A percentile compares a stretch with the other conserved stretches of the same genome.
These are phyloP conservation scores for Perkinsus olseni DNA, from an alignment of 169 alveolate species.

Conservation along the genomic window DNA sequence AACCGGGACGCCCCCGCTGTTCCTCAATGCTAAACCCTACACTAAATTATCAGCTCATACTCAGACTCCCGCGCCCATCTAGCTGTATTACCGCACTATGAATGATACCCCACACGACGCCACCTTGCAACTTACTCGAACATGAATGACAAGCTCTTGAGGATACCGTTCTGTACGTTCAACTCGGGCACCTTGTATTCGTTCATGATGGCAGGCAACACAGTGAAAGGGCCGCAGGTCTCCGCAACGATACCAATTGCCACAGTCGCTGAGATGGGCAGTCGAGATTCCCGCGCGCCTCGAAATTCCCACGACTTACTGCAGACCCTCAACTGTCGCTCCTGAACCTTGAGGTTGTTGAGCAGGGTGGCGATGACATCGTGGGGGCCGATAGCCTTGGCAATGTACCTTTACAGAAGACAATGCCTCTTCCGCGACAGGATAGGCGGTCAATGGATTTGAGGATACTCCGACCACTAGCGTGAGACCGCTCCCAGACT, in stretches of 20 bases:
- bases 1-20: too few species aligned
- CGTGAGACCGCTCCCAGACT: background rate
- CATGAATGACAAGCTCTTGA: conserved; percentile 97
- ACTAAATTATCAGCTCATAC: too few species aligned
- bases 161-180: conserved; percentile 97
- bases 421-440: too few species aligned
- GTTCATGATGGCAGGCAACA: conserved; percentile 97
- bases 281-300: background rate
- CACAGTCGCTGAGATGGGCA: conserved; percentile 51
- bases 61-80: too few species aligned
- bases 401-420: conserved; percentile 68
- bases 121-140: conserved; percentile 76
- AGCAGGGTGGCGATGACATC: conserved; percentile 90
- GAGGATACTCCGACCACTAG: background rate
- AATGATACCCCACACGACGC: too few species aligned
- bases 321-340: conserved; percentile 91
- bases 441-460: too few species aligned
- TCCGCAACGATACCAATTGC: conserved; percentile 99
- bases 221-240: conserved; percentile 99
- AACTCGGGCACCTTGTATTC: conserved; percentile 98
- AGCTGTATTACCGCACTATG: too few species aligned
- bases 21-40: too few species aligned
- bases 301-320: conserved; percentile 35
- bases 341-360: conserved; percentile 93
- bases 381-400: conserved; percentile 99